A percentile compares a stretch with the other conserved stretches of the same genome.
Evolutionary conservation across 768 basidiomycete genomes (phyloP).

Genomic region (Psilocybe cyanescens): DNA sequence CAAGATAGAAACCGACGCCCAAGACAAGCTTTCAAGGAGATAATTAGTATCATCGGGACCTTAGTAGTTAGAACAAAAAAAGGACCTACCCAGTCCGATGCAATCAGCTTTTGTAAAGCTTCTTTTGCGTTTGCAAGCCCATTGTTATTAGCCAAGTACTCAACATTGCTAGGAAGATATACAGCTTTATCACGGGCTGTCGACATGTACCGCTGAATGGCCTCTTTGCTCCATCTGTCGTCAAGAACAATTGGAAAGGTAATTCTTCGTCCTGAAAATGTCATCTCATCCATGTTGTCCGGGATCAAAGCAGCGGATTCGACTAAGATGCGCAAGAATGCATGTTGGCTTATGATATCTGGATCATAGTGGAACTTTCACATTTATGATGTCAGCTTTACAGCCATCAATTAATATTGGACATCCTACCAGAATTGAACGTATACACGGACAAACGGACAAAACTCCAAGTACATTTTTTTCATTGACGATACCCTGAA

Average conservation of each 20-base stretch:
- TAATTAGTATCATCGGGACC: background rate
- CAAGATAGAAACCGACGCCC: constrained; percentile 67
- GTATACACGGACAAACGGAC: constrained; percentile 54
- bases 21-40: constrained; percentile 49
- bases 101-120: constrained; percentile 47
- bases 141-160: constrained; percentile 68
- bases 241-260: constrained; percentile 67
- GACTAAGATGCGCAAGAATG: constrained; percentile 46
- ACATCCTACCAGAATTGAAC: constrained; percentile 54
- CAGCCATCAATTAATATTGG: background rate
- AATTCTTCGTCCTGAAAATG: constrained; percentile 55
- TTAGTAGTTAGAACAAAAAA: background rate
- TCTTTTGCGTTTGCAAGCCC: constrained; percentile 50
- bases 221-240: constrained; percentile 60
- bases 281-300: constrained; percentile 37
- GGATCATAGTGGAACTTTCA: constrained; percentile 57
- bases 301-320: constrained; percentile 43
- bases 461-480: constrained; percentile 38
- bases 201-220: constrained; percentile 59
- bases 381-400: background rate
- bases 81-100: constrained; percentile 52
- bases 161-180: constrained; percentile 71
- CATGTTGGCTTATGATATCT: constrained; percentile 39
- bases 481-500: constrained; percentile 43
- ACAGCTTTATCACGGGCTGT: constrained; percentile 58